A percentile compares a stretch with the other conserved stretches of the same genome.
These are phyloP conservation scores for Pythium volutum DNA, from an alignment of 352 stramenopile genomes.

Conservation along the genomic window DNA sequence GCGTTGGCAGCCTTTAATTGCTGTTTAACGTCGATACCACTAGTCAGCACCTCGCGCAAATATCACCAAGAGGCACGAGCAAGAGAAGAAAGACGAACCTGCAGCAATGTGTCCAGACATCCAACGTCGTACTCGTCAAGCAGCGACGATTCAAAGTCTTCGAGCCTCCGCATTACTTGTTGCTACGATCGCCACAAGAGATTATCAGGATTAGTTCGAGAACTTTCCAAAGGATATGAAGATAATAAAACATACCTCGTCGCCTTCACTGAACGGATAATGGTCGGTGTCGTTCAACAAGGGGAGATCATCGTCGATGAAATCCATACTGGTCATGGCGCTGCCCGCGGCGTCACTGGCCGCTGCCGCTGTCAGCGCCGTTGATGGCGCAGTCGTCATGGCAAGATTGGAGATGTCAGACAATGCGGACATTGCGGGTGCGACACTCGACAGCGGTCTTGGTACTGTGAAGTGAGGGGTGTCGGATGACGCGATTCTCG, in stretches of 20 bases:
- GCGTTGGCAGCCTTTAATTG: constrained; percentile 59
- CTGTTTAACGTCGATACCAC: constrained; percentile 17
- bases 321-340: constrained; percentile 33
- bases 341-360: neutral
- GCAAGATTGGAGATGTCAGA: constrained; percentile 19
- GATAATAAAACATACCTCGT: constrained; percentile 57
- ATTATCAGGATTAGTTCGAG: constrained; percentile 7
- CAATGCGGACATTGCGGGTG: constrained; percentile 16
- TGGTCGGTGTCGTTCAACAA: constrained; percentile 64
- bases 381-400: constrained; percentile 7
- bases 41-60: neutral
- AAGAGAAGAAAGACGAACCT: constrained; percentile 28
- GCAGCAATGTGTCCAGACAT: constrained; percentile 79
- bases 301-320: constrained; percentile 75
- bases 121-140: constrained; percentile 85
- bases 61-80: neutral
- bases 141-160: constrained; percentile 86
- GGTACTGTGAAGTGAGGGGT: constrained; percentile 6
- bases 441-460: neutral
- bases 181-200: constrained; percentile 41
- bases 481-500: constrained; percentile 8
- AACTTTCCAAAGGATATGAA: neutral
- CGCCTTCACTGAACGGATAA: constrained; percentile 69
- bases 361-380: constrained; percentile 8
- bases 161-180: constrained; percentile 85